phyloP scores from a whole-genome alignment of 2,329 filamentous ascomycete genomes.

The Cordyceps farinosa region DNA sequence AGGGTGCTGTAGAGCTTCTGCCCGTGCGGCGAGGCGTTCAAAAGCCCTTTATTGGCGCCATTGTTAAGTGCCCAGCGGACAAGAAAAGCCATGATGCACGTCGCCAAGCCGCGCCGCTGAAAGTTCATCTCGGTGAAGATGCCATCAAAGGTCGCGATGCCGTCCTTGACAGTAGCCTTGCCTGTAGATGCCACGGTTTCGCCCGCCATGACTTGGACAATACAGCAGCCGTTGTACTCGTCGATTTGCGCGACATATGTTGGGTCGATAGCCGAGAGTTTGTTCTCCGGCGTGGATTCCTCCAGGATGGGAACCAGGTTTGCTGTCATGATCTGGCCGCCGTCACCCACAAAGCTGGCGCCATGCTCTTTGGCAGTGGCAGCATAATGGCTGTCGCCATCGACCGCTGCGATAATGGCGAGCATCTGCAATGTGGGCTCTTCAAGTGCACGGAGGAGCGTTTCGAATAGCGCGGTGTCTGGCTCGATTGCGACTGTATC shows the following conservation, averaged over 20 bases:
- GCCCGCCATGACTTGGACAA: background rate
- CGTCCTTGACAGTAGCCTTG: background rate
- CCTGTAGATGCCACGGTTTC: background rate
- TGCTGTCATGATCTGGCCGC: background rate
- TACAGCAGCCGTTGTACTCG: background rate
- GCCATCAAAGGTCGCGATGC: conserved; percentile 1
- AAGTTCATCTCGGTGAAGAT: background rate
- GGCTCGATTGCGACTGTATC: background rate
- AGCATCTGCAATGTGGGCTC: background rate
- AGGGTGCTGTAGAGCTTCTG: background rate
- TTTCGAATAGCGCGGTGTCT: background rate
- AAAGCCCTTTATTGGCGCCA: background rate
- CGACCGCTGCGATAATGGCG: background rate
- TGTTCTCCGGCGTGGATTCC: background rate
- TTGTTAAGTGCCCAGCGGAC: background rate
- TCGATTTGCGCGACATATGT: background rate
- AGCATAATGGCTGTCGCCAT: background rate
- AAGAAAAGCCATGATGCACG: background rate
- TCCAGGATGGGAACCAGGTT: background rate
- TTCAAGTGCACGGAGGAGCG: background rate
- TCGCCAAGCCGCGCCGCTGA: conserved; percentile 1
- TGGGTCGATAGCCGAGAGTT: background rate
- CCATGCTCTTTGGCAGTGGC: background rate
- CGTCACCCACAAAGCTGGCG: background rate
- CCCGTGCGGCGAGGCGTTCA: background rate